Evolutionary conservation across 208 protist species (phyloP).

Genomic region (Trypanosoma melophagium): DNA sequence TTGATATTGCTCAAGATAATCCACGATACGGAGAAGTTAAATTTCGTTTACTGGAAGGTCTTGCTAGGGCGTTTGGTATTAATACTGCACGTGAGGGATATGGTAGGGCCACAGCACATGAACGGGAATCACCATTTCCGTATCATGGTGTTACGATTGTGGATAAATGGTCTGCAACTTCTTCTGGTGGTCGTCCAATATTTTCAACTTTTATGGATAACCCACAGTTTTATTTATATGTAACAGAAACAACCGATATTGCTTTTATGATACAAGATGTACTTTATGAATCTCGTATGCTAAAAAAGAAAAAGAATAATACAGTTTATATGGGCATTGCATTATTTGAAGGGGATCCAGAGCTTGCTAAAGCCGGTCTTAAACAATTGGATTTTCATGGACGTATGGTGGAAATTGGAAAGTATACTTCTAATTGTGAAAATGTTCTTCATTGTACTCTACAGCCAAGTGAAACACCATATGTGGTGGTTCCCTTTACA

Average conservation of each 20-base stretch:
- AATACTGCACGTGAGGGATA: conserved; percentile 84
- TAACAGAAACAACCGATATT: conserved; percentile 67
- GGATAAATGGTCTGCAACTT: conserved; percentile 73
- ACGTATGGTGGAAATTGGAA: conserved; percentile 83
- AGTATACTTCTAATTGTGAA: conserved; percentile 91
- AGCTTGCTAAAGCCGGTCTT: conserved; percentile 65
- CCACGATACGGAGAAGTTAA: conserved; percentile 81
- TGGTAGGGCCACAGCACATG: conserved; percentile 79
- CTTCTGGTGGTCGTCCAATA: conserved; percentile 81
- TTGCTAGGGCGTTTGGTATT: conserved; percentile 83
- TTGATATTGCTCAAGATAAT: conserved; percentile 68
- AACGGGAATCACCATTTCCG: conserved; percentile 67
- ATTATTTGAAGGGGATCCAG: conserved; percentile 81
- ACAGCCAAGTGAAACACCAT: conserved; percentile 68
- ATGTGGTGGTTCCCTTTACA: conserved; percentile 89
- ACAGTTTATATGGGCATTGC: conserved; percentile 90
- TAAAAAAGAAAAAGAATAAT: conserved; percentile 84
- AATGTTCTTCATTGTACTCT: conserved; percentile 88
- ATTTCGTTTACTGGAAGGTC: conserved; percentile 85
- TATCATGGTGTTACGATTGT: conserved; percentile 89
- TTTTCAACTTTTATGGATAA: conserved; percentile 93
- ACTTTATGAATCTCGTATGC: conserved; percentile 84
- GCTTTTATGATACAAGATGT: conserved; percentile 89
- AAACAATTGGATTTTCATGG: conserved; percentile 92
- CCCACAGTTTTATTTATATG: conserved; percentile 86